Conservation (phyloP, 176 grass and related monocot genomes). For the Poa annua region DNA sequence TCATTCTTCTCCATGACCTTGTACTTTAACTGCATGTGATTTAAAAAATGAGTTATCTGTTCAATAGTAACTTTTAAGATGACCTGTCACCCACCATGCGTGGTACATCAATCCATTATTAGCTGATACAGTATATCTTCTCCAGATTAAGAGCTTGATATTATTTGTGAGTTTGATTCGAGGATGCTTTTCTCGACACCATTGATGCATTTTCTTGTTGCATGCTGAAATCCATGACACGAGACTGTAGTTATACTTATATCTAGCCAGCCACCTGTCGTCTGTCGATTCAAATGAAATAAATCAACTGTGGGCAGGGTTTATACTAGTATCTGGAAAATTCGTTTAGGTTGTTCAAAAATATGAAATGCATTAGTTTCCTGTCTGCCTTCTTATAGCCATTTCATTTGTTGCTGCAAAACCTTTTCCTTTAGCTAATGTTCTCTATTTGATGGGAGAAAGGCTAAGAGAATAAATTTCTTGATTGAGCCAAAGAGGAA, state of each 20-base stretch:
- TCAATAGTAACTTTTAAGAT: neutral
- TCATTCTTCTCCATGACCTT: constrained; percentile 9
- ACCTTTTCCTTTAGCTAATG: neutral
- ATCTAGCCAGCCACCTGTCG: neutral
- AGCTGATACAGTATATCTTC: neutral
- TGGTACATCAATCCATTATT: constrained; percentile 23
- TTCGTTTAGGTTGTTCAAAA: constrained; percentile 1
- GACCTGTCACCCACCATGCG: neutral
- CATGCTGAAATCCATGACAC: neutral
- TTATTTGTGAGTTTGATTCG: constrained; percentile 17
- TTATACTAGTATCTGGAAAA: neutral
- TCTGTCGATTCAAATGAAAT: neutral
- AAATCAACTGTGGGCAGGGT: neutral
- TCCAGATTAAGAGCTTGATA: neutral
- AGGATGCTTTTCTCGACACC: neutral
- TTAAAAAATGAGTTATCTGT: neutral
- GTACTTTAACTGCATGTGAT: neutral
- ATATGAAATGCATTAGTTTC: neutral
- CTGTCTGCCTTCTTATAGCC: neutral
- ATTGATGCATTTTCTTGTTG: neutral
- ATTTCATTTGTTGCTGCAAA: constrained; percentile 15
- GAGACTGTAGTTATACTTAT: neutral
- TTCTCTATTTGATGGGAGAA: neutral
- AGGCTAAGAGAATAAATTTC: neutral
- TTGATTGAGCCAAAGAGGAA: neutral